A percentile compares a stretch with the other conserved stretches of the same genome.
These are phyloP conservation scores for Chaetoceros muelleri DNA, from an alignment of 108 stramenopile species.

Conservation along the genomic window DNA sequence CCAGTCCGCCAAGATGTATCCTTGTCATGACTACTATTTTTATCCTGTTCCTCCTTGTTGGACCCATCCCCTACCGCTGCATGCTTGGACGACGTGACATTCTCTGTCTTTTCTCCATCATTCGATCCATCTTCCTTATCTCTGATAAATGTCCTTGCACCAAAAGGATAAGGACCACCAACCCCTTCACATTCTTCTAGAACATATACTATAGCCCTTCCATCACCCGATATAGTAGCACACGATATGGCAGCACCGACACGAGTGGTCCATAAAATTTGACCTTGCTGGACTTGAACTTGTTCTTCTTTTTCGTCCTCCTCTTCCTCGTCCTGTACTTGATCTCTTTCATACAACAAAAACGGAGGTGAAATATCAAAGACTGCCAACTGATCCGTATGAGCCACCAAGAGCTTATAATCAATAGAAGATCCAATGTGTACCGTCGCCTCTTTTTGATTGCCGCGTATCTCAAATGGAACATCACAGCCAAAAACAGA, in stretches of 20 bases:
- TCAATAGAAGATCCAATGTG: constrained; percentile 27
- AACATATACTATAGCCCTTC: constrained; percentile 48
- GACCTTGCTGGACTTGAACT: constrained; percentile 11
- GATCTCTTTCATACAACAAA: neutral
- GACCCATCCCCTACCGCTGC: neutral
- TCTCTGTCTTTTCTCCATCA: neutral
- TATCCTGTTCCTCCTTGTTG: neutral
- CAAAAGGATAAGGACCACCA: constrained; percentile 34
- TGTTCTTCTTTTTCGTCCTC: neutral
- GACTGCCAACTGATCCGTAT: constrained; percentile 56
- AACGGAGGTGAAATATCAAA: constrained; percentile 26
- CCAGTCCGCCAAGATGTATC: neutral
- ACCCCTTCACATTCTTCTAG: constrained; percentile 36
- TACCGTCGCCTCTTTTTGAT: neutral
- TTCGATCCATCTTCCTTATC: constrained; percentile 21
- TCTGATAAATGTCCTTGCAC: constrained; percentile 31
- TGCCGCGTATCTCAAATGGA: neutral
- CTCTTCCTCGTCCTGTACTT: neutral
- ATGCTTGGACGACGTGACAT: neutral
- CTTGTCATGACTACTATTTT: too few relatives aligned
- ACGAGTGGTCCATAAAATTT: constrained; percentile 65
- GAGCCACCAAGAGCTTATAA: constrained; percentile 39
- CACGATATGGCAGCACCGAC: constrained; percentile 27
- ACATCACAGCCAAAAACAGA: neutral
- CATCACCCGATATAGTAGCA: constrained; percentile 65